Percentiles rank a stretch among this genome's conserved stretches.
phyloP scores from a whole-genome alignment of 345 rosid genomes.

The Salix koriyanagi region DNA sequence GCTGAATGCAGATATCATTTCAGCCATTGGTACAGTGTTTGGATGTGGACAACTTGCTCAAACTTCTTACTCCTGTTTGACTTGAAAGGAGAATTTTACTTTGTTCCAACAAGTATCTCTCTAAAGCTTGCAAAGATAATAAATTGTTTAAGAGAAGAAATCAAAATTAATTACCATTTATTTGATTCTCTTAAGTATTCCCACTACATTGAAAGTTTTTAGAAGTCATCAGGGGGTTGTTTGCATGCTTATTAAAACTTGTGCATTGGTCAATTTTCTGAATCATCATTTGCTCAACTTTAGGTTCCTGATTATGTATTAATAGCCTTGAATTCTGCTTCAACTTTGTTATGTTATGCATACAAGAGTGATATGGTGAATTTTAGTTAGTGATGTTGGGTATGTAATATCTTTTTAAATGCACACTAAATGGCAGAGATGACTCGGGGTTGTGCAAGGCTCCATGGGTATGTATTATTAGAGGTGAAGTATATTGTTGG shows the following conservation, averaged over 20 bases:
- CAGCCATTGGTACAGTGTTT: slow-evolving; percentile 91
- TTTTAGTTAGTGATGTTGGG: background rate
- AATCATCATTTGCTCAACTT: background rate
- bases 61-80: slow-evolving; percentile 79
- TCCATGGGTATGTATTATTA: background rate
- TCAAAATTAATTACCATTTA: background rate
- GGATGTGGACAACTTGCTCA: slow-evolving; percentile 90
- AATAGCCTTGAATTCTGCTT: background rate
- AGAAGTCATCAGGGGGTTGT: background rate
- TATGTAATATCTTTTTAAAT: background rate
- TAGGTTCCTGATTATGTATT: background rate
- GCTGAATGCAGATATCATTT: slow-evolving; percentile 75
- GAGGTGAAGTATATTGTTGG: background rate
- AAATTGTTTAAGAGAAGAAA: background rate
- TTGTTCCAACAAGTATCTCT: slow-evolving; percentile 83
- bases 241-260: background rate
- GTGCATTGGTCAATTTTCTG: background rate
- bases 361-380: background rate
- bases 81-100: slow-evolving; percentile 91
- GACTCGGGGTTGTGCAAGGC: background rate
- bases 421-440: background rate
- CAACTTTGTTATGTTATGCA: background rate
- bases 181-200: slow-evolving; percentile 1
- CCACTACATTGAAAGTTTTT: background rate
- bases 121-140: background rate